Evolutionary conservation across 306 rosid genomes (phyloP).

Genomic region (Dryas alaskensis): DNA sequence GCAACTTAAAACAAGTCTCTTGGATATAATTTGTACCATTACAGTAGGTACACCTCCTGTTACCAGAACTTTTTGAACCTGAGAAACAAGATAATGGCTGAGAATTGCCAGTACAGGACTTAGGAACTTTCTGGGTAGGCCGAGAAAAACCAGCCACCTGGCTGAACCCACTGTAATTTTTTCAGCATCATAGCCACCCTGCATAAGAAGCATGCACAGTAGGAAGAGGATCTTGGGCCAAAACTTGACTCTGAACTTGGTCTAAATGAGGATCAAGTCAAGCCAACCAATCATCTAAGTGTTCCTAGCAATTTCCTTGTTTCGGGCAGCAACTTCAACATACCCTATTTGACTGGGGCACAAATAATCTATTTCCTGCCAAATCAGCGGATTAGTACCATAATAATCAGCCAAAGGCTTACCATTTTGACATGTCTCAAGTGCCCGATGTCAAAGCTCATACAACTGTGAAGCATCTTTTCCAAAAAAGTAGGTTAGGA

Average conservation of each 20-base stretch:
- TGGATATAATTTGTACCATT: neutral
- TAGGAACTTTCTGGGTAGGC: neutral
- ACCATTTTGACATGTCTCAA: neutral
- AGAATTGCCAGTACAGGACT: neutral
- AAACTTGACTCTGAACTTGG: neutral
- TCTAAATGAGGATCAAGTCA: neutral
- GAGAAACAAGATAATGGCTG: no score
- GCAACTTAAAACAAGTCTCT: neutral
- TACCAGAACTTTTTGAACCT: neutral
- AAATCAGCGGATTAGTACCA: neutral
- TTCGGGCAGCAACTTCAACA: neutral
- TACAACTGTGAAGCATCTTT: neutral
- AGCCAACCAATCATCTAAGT: neutral
- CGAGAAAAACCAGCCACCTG: neutral
- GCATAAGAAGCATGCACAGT: neutral
- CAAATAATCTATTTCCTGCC: neutral
- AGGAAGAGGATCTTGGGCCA: neutral
- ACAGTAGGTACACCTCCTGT: neutral
- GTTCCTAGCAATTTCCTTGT: neutral
- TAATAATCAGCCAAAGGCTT: neutral
- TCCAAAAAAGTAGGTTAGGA: neutral
- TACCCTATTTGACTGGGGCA: neutral
- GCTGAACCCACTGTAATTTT: neutral
- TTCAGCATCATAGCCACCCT: neutral
- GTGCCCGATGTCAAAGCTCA: neutral